These are phyloP conservation scores for Coemansia furcata DNA, from an alignment of 192 early-diverging fungal species.

Conservation along the genomic window DNA sequence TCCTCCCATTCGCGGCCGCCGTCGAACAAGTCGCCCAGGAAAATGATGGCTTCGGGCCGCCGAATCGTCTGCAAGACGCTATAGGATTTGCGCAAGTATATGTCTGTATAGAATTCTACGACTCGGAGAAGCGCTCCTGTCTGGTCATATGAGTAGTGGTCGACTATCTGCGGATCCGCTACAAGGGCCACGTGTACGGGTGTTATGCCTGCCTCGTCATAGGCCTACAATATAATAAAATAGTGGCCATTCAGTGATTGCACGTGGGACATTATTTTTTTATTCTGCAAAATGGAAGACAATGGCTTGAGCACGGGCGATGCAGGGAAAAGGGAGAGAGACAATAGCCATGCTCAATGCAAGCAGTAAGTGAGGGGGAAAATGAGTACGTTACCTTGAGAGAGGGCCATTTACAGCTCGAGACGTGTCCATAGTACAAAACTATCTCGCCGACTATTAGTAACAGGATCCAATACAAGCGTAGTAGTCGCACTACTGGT, in stretches of 20 bases:
- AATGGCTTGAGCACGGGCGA: background rate
- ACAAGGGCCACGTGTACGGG: constrained; percentile 62
- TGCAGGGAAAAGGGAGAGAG: background rate
- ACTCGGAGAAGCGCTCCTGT: constrained; percentile 59
- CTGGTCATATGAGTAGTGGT: constrained; percentile 81
- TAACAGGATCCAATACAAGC: constrained; percentile 22
- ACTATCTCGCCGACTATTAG: constrained; percentile 37
- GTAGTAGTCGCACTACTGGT: constrained; percentile 14
- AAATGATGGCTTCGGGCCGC: constrained; percentile 63
- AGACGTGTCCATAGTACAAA: constrained; percentile 28
- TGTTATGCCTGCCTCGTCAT: background rate
- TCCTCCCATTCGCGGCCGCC: constrained; percentile 64
- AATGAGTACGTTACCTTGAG: constrained; percentile 1
- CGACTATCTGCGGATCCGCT: constrained; percentile 92
- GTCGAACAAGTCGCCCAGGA: constrained; percentile 88
- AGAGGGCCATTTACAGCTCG: constrained; percentile 31
- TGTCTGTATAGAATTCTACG: constrained; percentile 79
- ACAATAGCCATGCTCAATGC: background rate
- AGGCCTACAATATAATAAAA: background rate
- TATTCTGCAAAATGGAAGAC: background rate
- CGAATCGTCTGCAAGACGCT: constrained; percentile 54
- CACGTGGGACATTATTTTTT: background rate
- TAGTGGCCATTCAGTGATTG: background rate
- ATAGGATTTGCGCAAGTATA: constrained; percentile 84
- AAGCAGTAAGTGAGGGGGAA: background rate